These are phyloP conservation scores for Podila minutissima DNA, from an alignment of 192 early-diverging fungal genomes.

Conservation along the genomic window DNA sequence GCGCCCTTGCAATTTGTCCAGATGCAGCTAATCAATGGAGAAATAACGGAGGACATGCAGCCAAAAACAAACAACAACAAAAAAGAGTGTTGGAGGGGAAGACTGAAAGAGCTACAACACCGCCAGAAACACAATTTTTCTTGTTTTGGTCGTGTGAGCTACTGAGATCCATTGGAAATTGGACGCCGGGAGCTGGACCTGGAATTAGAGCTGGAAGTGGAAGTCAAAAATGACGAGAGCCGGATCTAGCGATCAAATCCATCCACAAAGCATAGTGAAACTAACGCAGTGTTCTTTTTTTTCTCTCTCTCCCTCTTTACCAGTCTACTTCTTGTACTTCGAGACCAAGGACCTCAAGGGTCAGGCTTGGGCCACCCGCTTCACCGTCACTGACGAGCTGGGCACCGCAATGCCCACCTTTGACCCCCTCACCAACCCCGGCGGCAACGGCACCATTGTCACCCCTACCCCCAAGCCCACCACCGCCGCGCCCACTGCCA, in stretches of 20 bases:
- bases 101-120: too few species aligned
- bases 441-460: conserved; percentile 30
- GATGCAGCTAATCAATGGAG: not conserved
- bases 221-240: not conserved
- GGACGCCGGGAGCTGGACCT: too few species aligned
- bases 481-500: not conserved
- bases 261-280: not conserved
- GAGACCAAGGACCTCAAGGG: not conserved
- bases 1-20: not conserved
- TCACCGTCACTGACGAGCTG: conserved; percentile 38
- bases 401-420: conserved; percentile 21
- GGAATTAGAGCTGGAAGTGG: too few species aligned
- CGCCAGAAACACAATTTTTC: too few species aligned
- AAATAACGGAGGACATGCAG: not conserved
- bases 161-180: too few species aligned
- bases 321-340: conserved; percentile 48
- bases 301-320: not conserved
- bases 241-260: not conserved
- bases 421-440: conserved; percentile 35
- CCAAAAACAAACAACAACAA: too few species aligned
- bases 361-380: conserved; percentile 36
- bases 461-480: not conserved
- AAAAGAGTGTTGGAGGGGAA: too few species aligned
- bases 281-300: not conserved
- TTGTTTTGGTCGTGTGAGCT: too few species aligned